Base-by-base conservation (phyloP, 306 rosid species). In the Mucuna pruriens region DNA sequence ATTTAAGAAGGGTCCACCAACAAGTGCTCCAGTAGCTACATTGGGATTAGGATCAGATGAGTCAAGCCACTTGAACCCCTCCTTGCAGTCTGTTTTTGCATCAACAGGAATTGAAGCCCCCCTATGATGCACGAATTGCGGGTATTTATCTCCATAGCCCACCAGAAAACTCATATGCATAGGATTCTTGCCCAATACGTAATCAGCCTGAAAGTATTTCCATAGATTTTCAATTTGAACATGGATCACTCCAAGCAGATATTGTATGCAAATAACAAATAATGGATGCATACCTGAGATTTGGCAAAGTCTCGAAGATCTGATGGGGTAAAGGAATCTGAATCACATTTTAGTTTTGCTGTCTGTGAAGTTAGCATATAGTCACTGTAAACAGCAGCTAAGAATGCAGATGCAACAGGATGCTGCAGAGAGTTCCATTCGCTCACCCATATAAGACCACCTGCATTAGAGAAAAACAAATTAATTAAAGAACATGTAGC, bases 361-460 rank as follows among this genome's bases (percentile, higher is more conserved):
- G 92, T 87, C 82, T 74, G 86, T 3, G 97, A 80, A 48, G 99
- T 89, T 74, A 89, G 96, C 99, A 96, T 96, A 83, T 93, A 96
- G 82, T 96, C 98, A 74, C 98, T 90, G 85, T 90, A 96, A 85
- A 96, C 39, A 70, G 89, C 81, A 83, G 97, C 98, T 67, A 96
- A 85, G 93, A 96, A 96, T 51, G 99, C 94, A 75, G 99, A 87
- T 84, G 99, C 94, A 72, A 96, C 93, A 8, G 98, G 94, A n/a
- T 96, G 99, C 82, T 93, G 99, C 86, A 96, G 85, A 54, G 98
- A 23, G 60, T 96, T 90, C 99, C 99, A 92, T 36, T 96, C 82
- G 77, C 92, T 90, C 79, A 96, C 92, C 96, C 90, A 93, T 84
- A 96, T 78, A 60, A 96, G 90, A 69, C 97, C 98, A 72, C 39